These are phyloP conservation scores for Didymellaceae sp. DNA, from an alignment of 2,329 filamentous ascomycete genomes.

Conservation along the genomic window DNA sequence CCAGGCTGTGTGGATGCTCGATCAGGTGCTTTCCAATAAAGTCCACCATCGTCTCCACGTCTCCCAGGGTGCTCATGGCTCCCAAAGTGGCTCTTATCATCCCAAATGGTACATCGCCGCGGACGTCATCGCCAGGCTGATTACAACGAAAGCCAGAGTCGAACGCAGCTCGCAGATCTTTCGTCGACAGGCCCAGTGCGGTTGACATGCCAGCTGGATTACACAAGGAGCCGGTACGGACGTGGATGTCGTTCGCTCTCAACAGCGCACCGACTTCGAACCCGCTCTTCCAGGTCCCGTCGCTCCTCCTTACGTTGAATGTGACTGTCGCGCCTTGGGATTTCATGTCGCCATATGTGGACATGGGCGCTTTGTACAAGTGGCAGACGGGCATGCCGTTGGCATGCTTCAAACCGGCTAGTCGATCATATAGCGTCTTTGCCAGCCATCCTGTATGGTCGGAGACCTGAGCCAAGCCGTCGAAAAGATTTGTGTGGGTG, in stretches of 20 bases:
- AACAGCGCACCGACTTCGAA: constrained; percentile 65
- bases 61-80: constrained; percentile 64
- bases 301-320: constrained; percentile 65
- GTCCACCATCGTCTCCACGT: constrained; percentile 52
- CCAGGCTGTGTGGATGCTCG: constrained; percentile 4
- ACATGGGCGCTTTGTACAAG: constrained; percentile 62
- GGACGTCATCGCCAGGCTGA: constrained; percentile 57
- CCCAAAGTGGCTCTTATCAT: constrained; percentile 68
- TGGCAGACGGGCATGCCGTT: constrained; percentile 61
- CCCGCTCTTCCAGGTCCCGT: constrained; percentile 63
- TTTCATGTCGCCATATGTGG: constrained; percentile 58
- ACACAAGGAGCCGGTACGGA: constrained; percentile 65
- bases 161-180: constrained; percentile 62
- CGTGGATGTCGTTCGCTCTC: constrained; percentile 62
- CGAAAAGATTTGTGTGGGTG: constrained; percentile 63
- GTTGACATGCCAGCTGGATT: constrained; percentile 60
- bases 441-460: constrained; percentile 63
- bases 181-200: constrained; percentile 58
- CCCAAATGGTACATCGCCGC: constrained; percentile 62
- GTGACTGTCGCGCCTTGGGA: constrained; percentile 68
- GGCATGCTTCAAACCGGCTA: constrained; percentile 58
- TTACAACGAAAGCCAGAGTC: constrained; percentile 65
- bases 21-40: constrained; percentile 10
- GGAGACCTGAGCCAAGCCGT: constrained; percentile 65
- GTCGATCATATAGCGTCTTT: constrained; percentile 56